Evolutionary conservation across 495 filamentous ascomycete genomes (phyloP).

Genomic region (Choiromyces venosus): DNA sequence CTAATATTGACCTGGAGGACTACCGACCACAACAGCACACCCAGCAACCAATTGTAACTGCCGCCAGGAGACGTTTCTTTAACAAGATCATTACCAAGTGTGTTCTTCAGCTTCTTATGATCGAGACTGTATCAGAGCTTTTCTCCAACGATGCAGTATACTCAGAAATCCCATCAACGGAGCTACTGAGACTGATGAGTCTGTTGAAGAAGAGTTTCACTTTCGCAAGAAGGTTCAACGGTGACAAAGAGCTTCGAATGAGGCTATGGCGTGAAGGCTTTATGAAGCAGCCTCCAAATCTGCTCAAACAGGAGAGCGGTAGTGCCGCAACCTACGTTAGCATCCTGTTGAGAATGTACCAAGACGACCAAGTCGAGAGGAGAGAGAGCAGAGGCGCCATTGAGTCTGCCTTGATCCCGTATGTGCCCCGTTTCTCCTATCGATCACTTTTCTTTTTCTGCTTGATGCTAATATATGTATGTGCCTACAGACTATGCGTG

Average conservation of each 20-base stretch:
- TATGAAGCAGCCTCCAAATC: slow-evolving; percentile 98
- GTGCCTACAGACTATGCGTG: slow-evolving; percentile 66
- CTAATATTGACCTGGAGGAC: slow-evolving; percentile 67
- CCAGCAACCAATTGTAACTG: slow-evolving; percentile 86
- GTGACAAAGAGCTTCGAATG: slow-evolving; percentile 91
- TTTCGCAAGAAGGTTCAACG: slow-evolving; percentile 95
- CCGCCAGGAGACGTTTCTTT: slow-evolving; percentile 90
- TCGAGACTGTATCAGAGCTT: slow-evolving; percentile 96
- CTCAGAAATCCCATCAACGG: slow-evolving; percentile 76
- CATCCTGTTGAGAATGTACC: slow-evolving; percentile 95
- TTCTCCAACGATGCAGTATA: slow-evolving; percentile 98
- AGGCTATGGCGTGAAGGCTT: slow-evolving; percentile 93
- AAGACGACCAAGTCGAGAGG: slow-evolving; percentile 76
- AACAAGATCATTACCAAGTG: slow-evolving; percentile 99
- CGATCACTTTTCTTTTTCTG: neutral
- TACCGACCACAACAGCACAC: slow-evolving; percentile 72
- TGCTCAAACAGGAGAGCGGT: slow-evolving; percentile 96
- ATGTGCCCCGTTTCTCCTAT: slow-evolving; percentile 41
- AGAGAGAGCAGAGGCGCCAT: slow-evolving; percentile 70
- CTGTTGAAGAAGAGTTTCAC: slow-evolving; percentile 89
- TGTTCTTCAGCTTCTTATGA: slow-evolving; percentile 95
- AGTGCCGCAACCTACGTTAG: slow-evolving; percentile 87
- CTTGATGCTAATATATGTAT: slow-evolving; percentile 3
- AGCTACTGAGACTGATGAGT: slow-evolving; percentile 86
- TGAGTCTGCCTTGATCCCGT: slow-evolving; percentile 85